A percentile compares a stretch with the other conserved stretches of the same genome.
phyloP scores from a whole-genome alignment of 2,329 filamentous ascomycete genomes.

The Penicillium sumatraense region DNA sequence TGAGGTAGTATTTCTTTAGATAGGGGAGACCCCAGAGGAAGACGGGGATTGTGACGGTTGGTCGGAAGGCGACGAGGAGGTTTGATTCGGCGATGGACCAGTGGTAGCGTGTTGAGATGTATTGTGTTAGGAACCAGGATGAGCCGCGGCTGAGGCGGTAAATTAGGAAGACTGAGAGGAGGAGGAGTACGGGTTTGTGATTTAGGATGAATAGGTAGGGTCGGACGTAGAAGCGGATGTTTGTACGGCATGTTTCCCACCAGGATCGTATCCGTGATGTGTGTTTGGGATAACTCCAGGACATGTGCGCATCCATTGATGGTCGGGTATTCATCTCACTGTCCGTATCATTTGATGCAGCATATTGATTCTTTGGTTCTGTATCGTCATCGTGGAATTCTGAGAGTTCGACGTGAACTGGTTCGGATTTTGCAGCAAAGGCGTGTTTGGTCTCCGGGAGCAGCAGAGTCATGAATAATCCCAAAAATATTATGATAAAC shows the following conservation, averaged over 20 bases:
- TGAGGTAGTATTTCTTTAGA: slow-evolving; percentile 36
- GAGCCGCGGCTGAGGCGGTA: slow-evolving; percentile 55
- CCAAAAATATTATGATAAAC: slow-evolving; percentile 36
- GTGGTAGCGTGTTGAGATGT: slow-evolving; percentile 56
- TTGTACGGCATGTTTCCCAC: slow-evolving; percentile 18
- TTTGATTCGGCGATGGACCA: slow-evolving; percentile 53
- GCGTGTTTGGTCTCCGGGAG: slow-evolving; percentile 48
- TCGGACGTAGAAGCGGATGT: slow-evolving; percentile 33
- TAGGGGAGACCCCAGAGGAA: slow-evolving; percentile 53
- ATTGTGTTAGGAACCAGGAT: slow-evolving; percentile 54
- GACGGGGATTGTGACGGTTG: slow-evolving; percentile 52
- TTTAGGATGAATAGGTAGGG: slow-evolving; percentile 48
- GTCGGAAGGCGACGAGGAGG: slow-evolving; percentile 52
- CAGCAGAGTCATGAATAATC: slow-evolving; percentile 37
- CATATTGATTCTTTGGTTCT: slow-evolving; percentile 18
- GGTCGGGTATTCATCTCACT: neutral
- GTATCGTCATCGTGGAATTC: slow-evolving; percentile 24
- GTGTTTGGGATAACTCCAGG: slow-evolving; percentile 20
- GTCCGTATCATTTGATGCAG: slow-evolving; percentile 9
- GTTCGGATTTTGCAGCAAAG: slow-evolving; percentile 17
- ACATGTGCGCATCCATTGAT: slow-evolving; percentile 12
- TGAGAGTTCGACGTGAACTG: slow-evolving; percentile 35
- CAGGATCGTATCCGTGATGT: slow-evolving; percentile 13
- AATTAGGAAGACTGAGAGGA: slow-evolving; percentile 53
- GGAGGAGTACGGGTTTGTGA: slow-evolving; percentile 46